Evolutionary conservation across 495 filamentous ascomycete genomes (phyloP).

Genomic region (Trichoderma gamsii): DNA sequence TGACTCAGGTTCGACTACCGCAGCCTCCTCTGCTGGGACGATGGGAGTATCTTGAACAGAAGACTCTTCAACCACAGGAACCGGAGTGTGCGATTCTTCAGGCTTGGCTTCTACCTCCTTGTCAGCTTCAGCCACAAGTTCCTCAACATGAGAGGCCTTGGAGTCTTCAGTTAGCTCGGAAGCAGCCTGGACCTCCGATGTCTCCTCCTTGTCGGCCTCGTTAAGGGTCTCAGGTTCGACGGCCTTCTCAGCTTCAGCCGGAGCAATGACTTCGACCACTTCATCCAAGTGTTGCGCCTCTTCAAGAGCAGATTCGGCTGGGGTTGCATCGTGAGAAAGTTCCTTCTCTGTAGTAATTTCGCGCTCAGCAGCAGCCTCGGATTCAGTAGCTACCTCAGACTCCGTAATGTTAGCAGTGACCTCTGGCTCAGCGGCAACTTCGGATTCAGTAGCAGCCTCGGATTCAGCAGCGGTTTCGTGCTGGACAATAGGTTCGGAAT

Average conservation of each 20-base stretch:
- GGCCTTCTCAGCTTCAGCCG: constrained; percentile 6
- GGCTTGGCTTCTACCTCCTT: constrained; percentile 6
- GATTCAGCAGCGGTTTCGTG: neutral
- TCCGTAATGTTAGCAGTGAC: neutral
- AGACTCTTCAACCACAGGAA: neutral
- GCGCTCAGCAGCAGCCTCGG: neutral
- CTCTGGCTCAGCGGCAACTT: neutral
- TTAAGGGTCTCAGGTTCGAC: neutral
- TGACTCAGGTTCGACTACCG: neutral
- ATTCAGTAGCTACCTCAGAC: neutral
- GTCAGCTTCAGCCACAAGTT: neutral
- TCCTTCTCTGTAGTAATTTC: neutral
- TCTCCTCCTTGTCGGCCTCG: neutral
- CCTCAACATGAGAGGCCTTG: neutral
- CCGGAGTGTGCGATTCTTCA: neutral
- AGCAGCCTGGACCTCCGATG: neutral
- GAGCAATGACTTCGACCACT: neutral
- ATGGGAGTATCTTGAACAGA: neutral
- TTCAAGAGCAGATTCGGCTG: neutral
- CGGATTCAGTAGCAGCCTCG: neutral
- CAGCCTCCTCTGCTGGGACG: neutral
- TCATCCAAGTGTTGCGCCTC: neutral
- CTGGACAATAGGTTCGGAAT: neutral
- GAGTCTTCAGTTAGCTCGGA: constrained; percentile 6
- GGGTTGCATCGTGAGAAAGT: neutral